Base-by-base conservation (phyloP, 768 basidiomycete genomes). In the Lentinula sp. region DNA sequence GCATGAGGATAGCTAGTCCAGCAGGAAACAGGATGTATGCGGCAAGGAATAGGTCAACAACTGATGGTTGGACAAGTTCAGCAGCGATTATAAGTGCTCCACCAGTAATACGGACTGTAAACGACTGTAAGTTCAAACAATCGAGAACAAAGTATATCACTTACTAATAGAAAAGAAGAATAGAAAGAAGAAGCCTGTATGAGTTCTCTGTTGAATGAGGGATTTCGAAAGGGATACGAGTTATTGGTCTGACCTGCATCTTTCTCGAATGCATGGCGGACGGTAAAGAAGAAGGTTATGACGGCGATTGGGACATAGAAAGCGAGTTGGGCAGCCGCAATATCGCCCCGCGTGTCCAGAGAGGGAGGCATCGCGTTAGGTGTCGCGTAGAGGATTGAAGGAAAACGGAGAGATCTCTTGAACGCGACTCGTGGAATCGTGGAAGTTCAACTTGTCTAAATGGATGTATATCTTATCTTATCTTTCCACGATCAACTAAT, bases 101-200 rank as follows among this genome's bases (percentile, higher is more conserved):
- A 13, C 81, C 82, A 7, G 84, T 73, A 45, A 87, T 75, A 45
- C 87, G 81, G 49, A 79, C 88, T 89, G 57, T 35, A 48, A 60
- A 3, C 5, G n/a, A 21, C n/a, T 32, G 42, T 31, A 61, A 46
- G 63, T 62, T 53, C 48, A 16, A 37, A 28, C 18, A 51, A 62
- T 4, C 23, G 9, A 31, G 40, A 31, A 39, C 31, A 51, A 46
- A 55, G 54, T 43, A 57, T 10, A 45, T 11, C 35, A 75, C 84
- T 68, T 63, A 86, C 87, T 70, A 48, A 80, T 63, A 10, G 85
- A 78, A 63, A 89, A 87, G 11, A 86, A 71, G 49, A 82, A 75
- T n/a, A 89, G 75, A 63, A 83, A 81, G n/a, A 88, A 70, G 86
- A 86, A 90, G 61, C 85, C 88, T 48, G 21, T 21, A 48, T 6